Conservation (phyloP, 495 filamentous ascomycete genomes). For the Lasiosphaeriaceae sp. region DNA sequence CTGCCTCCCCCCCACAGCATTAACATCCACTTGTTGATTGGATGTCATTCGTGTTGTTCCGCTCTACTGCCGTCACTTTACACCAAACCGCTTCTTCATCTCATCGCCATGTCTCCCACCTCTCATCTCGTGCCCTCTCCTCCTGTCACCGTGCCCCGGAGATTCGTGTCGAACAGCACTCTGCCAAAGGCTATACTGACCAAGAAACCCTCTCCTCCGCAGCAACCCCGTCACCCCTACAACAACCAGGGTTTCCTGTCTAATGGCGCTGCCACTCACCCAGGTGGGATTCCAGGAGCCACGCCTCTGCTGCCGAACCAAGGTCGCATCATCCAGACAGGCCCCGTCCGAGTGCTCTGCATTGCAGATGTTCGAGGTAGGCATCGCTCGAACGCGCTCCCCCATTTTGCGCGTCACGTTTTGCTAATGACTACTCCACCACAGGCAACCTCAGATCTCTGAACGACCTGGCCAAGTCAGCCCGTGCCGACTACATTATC, state of each 20-base stretch:
- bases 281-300: slow-evolving; percentile 46
- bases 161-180: neutral
- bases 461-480: slow-evolving; percentile 91
- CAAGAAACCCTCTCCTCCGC: slow-evolving; percentile 11
- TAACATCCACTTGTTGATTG: too few species aligned
- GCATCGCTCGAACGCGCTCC: slow-evolving; percentile 6
- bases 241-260: slow-evolving; percentile 48
- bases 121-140: neutral
- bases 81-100: neutral
- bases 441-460: slow-evolving; percentile 90
- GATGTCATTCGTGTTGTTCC: neutral
- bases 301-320: slow-evolving; percentile 55
- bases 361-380: slow-evolving; percentile 97
- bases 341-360: slow-evolving; percentile 81
- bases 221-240: slow-evolving; percentile 41
- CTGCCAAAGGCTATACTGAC: slow-evolving; percentile 19
- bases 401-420: neutral
- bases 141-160: neutral
- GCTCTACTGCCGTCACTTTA: neutral
- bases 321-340: slow-evolving; percentile 74
- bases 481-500: slow-evolving; percentile 91
- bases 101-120: neutral
- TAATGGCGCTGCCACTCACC: slow-evolving; percentile 49
- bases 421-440: slow-evolving; percentile 15
- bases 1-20: neutral